Evolutionary conservation across 2,329 filamentous ascomycete species (phyloP).

Genomic region (Stemphylium vesicarium): DNA sequence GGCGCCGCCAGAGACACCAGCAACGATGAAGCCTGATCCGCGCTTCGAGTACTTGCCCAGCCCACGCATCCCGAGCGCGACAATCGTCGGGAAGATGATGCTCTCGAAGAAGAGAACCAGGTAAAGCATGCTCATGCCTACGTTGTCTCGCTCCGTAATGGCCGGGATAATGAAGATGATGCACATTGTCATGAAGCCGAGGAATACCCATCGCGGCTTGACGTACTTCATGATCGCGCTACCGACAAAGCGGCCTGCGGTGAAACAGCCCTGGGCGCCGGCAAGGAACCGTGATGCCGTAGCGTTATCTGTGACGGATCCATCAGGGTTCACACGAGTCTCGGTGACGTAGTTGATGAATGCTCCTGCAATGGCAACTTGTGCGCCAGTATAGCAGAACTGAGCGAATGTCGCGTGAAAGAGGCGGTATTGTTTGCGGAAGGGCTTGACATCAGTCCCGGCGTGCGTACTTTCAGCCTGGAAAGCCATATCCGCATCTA

Average conservation of each 20-base stretch:
- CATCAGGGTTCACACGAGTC: conserved; percentile 24
- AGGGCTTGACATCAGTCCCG: conserved; percentile 55
- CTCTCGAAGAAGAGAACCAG: conserved; percentile 82
- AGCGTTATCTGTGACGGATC: conserved; percentile 49
- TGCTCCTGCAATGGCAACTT: conserved; percentile 61
- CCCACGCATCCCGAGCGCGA: conserved; percentile 77
- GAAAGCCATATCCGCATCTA: conserved; percentile 61
- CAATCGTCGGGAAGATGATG: conserved; percentile 82
- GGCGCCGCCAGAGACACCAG: conserved; percentile 74
- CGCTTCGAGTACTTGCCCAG: conserved; percentile 79
- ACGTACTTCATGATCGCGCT: conserved; percentile 69
- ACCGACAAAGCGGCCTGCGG: conserved; percentile 73
- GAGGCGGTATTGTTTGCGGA: conserved; percentile 69
- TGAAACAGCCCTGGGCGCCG: conserved; percentile 75
- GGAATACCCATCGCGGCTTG: conserved; percentile 72
- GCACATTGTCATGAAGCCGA: conserved; percentile 65
- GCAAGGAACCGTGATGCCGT: conserved; percentile 72
- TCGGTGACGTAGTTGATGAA: conserved; percentile 60
- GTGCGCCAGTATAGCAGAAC: conserved; percentile 81
- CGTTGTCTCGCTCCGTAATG: conserved; percentile 59
- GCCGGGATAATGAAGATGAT: conserved; percentile 65
- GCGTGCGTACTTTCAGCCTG: conserved; percentile 52
- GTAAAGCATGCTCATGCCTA: conserved; percentile 67
- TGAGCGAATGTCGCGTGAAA: conserved; percentile 79
- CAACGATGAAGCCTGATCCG: conserved; percentile 75